Conservation (phyloP, 768 basidiomycete species). For the Boletus rubescentipes region DNA sequence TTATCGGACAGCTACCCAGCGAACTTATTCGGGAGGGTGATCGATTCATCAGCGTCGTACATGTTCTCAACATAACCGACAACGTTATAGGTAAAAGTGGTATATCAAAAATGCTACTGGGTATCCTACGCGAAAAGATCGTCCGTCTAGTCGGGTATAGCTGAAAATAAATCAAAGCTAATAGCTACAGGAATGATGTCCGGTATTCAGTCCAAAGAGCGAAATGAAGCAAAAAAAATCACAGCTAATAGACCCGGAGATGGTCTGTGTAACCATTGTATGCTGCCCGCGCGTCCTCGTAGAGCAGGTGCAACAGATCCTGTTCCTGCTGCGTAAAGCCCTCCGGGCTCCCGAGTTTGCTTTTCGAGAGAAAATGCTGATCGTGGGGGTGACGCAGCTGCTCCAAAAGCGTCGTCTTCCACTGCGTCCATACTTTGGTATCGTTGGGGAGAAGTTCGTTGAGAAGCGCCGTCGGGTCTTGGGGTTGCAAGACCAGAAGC, state of each 20-base stretch:
- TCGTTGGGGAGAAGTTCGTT: slow-evolving; percentile 22
- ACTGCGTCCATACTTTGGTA: slow-evolving; percentile 19
- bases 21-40: too few species aligned
- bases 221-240: not conserved
- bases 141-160: too few species aligned
- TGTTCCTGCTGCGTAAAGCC: slow-evolving; percentile 12
- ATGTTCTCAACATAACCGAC: too few species aligned
- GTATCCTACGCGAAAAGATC: too few species aligned
- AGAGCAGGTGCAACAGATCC: slow-evolving; percentile 7
- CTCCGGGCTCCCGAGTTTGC: not conserved
- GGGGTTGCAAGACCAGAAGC: slow-evolving; percentile 7
- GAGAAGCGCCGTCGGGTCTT: slow-evolving; percentile 8
- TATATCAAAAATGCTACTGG: too few species aligned
- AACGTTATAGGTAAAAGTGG: too few species aligned
- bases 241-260: not conserved
- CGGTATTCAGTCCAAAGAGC: too few species aligned
- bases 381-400: not conserved
- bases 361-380: not conserved
- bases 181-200: too few species aligned
- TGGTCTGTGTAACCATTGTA: slow-evolving; percentile 17
- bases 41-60: too few species aligned
- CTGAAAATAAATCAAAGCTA: too few species aligned
- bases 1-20: too few species aligned
- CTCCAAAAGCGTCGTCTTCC: slow-evolving; percentile 14
- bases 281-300: slow-evolving; percentile 12